phyloP scores from a whole-genome alignment of 768 basidiomycete genomes.

The Collybiopsis luxurians region DNA sequence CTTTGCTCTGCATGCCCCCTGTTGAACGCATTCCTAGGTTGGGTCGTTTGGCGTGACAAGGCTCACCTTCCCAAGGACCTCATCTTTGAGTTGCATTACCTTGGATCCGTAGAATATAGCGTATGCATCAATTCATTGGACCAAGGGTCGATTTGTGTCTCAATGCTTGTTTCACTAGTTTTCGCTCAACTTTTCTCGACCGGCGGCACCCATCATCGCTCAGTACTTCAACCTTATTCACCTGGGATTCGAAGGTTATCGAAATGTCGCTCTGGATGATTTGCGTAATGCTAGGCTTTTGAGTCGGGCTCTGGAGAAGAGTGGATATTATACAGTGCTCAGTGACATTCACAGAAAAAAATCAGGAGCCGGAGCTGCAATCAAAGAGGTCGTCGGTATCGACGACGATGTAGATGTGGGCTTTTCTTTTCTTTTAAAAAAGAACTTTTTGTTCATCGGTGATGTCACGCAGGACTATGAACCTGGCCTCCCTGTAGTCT shows the following conservation, averaged over 20 bases:
- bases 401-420: conserved; percentile 61
- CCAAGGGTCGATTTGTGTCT: too few relatives aligned
- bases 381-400: conserved; percentile 31
- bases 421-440: conserved; percentile 7
- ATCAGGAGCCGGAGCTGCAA: conserved; percentile 19
- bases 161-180: too few relatives aligned
- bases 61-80: conserved; percentile 64
- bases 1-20: neutral
- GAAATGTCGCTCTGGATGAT: conserved; percentile 43
- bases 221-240: conserved; percentile 66
- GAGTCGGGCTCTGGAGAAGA: conserved; percentile 58
- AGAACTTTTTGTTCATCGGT: conserved; percentile 17
- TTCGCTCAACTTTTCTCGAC: conserved; percentile 61
- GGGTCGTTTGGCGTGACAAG: conserved; percentile 67
- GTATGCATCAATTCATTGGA: too few relatives aligned
- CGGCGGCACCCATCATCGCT: conserved; percentile 60
- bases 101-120: conserved; percentile 56
- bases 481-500: conserved; percentile 62
- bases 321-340: conserved; percentile 49
- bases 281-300: conserved; percentile 62
- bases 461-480: conserved; percentile 39
- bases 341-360: conserved; percentile 54
- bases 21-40: conserved; percentile 40
- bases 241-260: conserved; percentile 58
- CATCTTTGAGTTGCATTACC: conserved; percentile 66